Evolutionary conservation across 139 green algal genomes (phyloP).

Genomic region (Tetradesmus obliquus): DNA sequence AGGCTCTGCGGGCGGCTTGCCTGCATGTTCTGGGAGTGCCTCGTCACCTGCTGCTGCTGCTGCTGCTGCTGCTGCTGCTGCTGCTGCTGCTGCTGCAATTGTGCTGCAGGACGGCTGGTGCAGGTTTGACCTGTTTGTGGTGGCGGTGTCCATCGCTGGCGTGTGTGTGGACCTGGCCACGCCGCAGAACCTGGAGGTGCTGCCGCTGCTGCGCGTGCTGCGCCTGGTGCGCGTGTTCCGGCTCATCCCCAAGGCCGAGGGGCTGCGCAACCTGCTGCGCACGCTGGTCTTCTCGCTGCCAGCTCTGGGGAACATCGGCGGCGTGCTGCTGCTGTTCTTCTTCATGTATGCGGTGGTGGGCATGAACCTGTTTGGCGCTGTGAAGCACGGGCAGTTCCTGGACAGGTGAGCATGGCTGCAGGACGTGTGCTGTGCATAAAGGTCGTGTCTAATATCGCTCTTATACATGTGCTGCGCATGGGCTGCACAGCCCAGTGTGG

Average conservation of each 20-base stretch:
- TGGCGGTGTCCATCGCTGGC: conserved; percentile 56
- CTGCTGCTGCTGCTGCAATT: neutral
- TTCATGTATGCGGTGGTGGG: conserved; percentile 86
- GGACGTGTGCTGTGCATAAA: too few species aligned
- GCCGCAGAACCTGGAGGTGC: conserved; percentile 54
- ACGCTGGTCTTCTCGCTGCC: conserved; percentile 79
- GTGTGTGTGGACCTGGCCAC: conserved; percentile 56
- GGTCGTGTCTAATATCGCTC: too few species aligned
- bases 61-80: neutral
- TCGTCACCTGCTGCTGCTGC: neutral
- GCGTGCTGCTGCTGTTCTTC: conserved; percentile 80
- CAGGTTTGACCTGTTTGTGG: conserved; percentile 77
- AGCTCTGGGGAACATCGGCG: conserved; percentile 78
- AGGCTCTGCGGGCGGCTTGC: neutral
- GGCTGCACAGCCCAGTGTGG: too few species aligned
- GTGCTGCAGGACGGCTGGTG: conserved; percentile 70
- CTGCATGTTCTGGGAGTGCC: neutral
- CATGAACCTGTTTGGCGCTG: conserved; percentile 84
- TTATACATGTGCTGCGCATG: too few species aligned
- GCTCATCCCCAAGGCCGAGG: conserved; percentile 80
- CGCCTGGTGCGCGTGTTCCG: conserved; percentile 77
- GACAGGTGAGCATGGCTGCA: neutral
- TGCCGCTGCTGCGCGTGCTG: conserved; percentile 77
- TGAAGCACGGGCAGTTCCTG: conserved; percentile 64
- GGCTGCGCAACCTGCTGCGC: conserved; percentile 71